Evolutionary conservation across 1,284 basidiomycete genomes (phyloP).

Genomic region (Dichomitus squalens): DNA sequence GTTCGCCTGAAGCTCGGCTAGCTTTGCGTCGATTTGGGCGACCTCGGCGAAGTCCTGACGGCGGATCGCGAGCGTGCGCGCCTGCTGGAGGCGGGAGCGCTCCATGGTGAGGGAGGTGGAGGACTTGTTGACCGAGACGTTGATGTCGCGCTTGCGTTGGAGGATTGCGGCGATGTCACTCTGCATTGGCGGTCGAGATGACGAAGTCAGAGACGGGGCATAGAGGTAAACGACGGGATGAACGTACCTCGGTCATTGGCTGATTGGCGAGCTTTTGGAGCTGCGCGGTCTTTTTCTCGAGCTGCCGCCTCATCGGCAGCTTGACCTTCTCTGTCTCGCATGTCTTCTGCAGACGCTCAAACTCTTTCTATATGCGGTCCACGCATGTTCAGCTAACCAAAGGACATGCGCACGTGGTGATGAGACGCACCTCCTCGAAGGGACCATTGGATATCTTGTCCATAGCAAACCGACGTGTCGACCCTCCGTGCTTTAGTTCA

Average conservation of each 20-base stretch:
- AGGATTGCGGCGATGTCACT: constrained; percentile 75
- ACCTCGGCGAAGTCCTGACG: constrained; percentile 70
- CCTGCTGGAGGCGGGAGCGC: constrained; percentile 63
- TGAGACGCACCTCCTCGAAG: constrained; percentile 56
- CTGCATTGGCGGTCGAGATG: constrained; percentile 36
- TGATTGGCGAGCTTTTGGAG: constrained; percentile 61
- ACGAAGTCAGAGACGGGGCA: background rate
- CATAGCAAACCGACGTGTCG: constrained; percentile 63
- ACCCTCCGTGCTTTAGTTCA: constrained; percentile 72
- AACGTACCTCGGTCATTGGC: constrained; percentile 73
- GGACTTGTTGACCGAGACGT: constrained; percentile 42
- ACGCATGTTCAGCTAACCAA: background rate
- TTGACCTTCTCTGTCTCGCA: constrained; percentile 60
- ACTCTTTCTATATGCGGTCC: constrained; percentile 62
- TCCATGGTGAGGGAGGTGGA: constrained; percentile 52
- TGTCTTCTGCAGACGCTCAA: constrained; percentile 56
- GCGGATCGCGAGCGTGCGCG: constrained; percentile 68
- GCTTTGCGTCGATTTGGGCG: constrained; percentile 58
- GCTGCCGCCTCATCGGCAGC: constrained; percentile 63
- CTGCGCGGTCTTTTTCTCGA: constrained; percentile 67
- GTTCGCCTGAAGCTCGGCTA: constrained; percentile 53
- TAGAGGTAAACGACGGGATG: background rate
- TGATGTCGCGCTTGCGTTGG: constrained; percentile 61
- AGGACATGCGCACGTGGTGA: background rate
- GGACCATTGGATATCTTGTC: constrained; percentile 80